Base-by-base conservation (phyloP, 345 rosid species). In the Excoecaria cochinchinensis region DNA sequence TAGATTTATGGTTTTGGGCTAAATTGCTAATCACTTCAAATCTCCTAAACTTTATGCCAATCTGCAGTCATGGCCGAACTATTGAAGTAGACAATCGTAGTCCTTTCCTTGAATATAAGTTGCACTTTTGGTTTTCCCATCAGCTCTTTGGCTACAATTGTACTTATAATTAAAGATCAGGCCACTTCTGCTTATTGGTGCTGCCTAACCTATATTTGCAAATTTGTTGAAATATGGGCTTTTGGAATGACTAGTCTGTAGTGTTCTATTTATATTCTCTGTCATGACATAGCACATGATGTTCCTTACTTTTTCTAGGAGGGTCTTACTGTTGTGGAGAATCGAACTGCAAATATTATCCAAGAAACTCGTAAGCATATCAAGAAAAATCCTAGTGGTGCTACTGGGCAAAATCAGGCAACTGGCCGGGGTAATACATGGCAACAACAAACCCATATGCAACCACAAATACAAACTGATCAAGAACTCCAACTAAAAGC, bases 401-500 rank as follows among this genome's bases (percentile, higher is more conserved):
- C 68, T 68, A 67, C 78, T 42, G 75, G 73, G 6, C 62, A 68
- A 62, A 72, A 61, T 76, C 77, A 76, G 58, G 58, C 58, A 46
- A 46, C 60, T 24, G 17, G 3, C 56, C 57, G 42, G 53, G 71
- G 69, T 57, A 64, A 22, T 42, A 55, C 51, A 3, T 38, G 48
- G 61, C 86, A 84, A 76, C 84, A 75, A 73, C 88, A 82, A 76
- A 60, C 82, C 16, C 61, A 53, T 8, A 44, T 10, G 31, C 77
- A 77, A 50, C 68, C 73, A 5, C 83, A 77, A 36, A 68, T 69
- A 72, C 90, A 87, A 84, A 75, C 85, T 22, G 97, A 95, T 19
- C 77, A 69, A 55, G 75, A 77, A 81, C 94, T 87, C 71, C 98
- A 92, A 76, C 91, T 96, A 84, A 96, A 96, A 89, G 98, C 99